These are phyloP conservation scores for Cyberlindnera mycetangii DNA, from an alignment of 805 yeast species.

Conservation along the genomic window DNA sequence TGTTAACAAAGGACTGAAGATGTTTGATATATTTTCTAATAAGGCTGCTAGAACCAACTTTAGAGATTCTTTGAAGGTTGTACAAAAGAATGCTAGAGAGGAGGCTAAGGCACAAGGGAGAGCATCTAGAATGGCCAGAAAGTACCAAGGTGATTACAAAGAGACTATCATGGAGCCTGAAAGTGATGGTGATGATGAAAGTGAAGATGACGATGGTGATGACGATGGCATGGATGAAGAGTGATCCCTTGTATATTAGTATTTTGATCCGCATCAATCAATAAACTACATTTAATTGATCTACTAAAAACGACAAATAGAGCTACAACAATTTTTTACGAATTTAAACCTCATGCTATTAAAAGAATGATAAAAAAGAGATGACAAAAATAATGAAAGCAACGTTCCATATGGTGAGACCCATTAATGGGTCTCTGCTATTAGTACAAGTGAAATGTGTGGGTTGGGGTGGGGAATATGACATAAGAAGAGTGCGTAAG, in stretches of 20 bases:
- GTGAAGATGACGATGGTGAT: conserved; percentile 30
- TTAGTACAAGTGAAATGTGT: conserved; percentile 5
- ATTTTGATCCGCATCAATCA: too few species aligned
- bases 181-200: conserved; percentile 57
- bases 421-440: conserved; percentile 4
- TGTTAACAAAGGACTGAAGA: conserved; percentile 73
- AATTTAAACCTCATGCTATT: conserved; percentile 6
- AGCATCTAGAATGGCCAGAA: conserved; percentile 74
- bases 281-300: too few species aligned
- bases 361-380: conserved; percentile 6
- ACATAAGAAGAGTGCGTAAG: not conserved
- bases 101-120: conserved; percentile 54
- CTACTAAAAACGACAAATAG: too few species aligned
- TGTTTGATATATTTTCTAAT: conserved; percentile 92
- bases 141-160: conserved; percentile 48
- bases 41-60: conserved; percentile 71
- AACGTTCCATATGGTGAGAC: conserved; percentile 2
- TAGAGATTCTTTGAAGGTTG: conserved; percentile 49
- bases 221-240: conserved; percentile 21
- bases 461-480: conserved; percentile 2
- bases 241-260: not conserved
- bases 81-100: conserved; percentile 56
- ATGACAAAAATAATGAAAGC: conserved; percentile 4
- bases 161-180: conserved; percentile 65
- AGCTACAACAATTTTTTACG: not conserved